Evolutionary conservation across 1,139 yeast genomes (phyloP).

Genomic region (Yamadazyma buinensis): DNA sequence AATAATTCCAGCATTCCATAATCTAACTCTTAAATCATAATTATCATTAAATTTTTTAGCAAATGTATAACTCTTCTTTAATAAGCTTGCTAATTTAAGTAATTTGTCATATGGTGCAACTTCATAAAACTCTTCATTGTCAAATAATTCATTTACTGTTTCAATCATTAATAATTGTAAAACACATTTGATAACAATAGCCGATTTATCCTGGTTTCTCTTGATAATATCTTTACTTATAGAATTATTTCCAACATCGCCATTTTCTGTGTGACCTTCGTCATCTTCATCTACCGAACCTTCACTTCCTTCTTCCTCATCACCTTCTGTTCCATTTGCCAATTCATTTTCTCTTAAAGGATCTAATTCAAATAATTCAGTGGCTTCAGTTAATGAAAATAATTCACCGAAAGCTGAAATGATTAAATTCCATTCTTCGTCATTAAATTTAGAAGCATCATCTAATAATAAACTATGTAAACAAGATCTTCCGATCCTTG

Average conservation of each 20-base stretch:
- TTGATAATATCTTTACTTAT: constrained; percentile 20
- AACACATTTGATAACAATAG: constrained; percentile 89
- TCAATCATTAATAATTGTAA: constrained; percentile 87
- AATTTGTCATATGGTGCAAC: constrained; percentile 65
- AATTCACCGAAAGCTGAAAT: constrained; percentile 60
- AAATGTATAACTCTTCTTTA: constrained; percentile 72
- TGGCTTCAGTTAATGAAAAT: constrained; percentile 82
- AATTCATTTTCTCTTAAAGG: constrained; percentile 32
- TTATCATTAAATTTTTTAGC: constrained; percentile 87
- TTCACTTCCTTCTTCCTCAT: constrained; percentile 4
- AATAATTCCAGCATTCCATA: constrained; percentile 91
- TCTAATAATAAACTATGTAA: constrained; percentile 72
- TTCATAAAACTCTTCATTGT: constrained; percentile 64
- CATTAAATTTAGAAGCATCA: constrained; percentile 62
- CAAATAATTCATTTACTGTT: constrained; percentile 74
- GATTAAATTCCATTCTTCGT: constrained; percentile 72
- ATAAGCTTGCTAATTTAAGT: constrained; percentile 53
- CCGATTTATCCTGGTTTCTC: constrained; percentile 55
- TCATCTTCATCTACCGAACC: constrained; percentile 2
- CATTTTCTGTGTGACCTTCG: constrained; percentile 7
- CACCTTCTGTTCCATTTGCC: not conserved
- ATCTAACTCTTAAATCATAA: constrained; percentile 75
- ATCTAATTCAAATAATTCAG: constrained; percentile 72
- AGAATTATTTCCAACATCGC: constrained; percentile 17
- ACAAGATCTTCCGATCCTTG: constrained; percentile 90